phyloP scores from a whole-genome alignment of 768 basidiomycete genomes.

The Candolleomyces efflorescens region DNA sequence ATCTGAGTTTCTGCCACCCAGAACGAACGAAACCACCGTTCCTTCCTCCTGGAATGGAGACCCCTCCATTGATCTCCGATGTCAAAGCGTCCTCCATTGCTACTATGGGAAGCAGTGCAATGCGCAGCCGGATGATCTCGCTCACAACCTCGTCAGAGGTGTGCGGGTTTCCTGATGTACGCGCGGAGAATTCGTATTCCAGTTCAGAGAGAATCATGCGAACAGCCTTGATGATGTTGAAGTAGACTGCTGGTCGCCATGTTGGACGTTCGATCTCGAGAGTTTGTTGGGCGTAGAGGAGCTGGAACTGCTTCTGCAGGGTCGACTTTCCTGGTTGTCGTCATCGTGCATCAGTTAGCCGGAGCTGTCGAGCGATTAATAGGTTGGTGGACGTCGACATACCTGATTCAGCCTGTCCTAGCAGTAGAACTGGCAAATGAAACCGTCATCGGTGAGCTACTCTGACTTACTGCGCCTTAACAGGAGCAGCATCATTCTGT shows the following conservation, averaged over 20 bases:
- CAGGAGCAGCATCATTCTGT: neutral
- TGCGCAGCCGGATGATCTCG: constrained; percentile 51
- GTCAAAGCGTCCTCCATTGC: constrained; percentile 66
- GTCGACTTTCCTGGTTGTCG: constrained; percentile 63
- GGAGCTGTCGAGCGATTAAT: no score
- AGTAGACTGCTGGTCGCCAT: constrained; percentile 79
- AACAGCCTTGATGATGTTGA: constrained; percentile 79
- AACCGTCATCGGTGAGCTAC: neutral
- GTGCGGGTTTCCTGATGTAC: constrained; percentile 17
- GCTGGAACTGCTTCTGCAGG: constrained; percentile 80
- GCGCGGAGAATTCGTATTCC: constrained; percentile 47
- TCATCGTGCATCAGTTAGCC: neutral
- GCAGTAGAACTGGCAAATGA: constrained; percentile 52
- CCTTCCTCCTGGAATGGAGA: constrained; percentile 56
- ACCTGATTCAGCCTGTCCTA: constrained; percentile 74
- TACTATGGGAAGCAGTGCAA: constrained; percentile 57
- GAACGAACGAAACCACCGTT: constrained; percentile 63
- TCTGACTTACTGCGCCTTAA: neutral
- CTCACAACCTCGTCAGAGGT: constrained; percentile 19
- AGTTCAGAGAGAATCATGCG: constrained; percentile 71
- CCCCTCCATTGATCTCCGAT: constrained; percentile 62
- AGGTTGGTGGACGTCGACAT: no score
- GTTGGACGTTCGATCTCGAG: constrained; percentile 68
- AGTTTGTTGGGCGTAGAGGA: constrained; percentile 68
- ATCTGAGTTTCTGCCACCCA: constrained; percentile 62